phyloP scores from a whole-genome alignment of 345 rosid genomes.

The Salix suchowensis region DNA sequence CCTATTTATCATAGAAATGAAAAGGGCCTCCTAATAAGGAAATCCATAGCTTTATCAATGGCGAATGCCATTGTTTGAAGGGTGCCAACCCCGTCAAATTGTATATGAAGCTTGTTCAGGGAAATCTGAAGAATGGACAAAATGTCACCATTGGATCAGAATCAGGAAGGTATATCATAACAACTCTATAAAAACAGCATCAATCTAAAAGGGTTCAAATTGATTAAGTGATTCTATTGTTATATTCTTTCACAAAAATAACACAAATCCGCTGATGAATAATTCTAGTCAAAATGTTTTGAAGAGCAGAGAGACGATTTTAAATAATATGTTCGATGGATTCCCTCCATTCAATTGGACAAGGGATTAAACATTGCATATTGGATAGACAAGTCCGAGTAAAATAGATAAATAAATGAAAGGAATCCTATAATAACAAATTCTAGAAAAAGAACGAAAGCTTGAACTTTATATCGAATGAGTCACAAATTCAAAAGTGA shows the following conservation, averaged over 20 bases:
- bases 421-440: not conserved
- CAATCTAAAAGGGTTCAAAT: too few relatives aligned
- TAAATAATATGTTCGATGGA: not conserved
- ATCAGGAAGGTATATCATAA: too few relatives aligned
- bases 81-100: constrained; percentile 8
- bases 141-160: too few relatives aligned
- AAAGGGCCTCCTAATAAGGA: not conserved
- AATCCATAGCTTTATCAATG: constrained; percentile 4
- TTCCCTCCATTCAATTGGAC: not conserved
- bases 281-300: too few relatives aligned
- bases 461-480: not conserved
- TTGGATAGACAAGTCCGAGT: not conserved
- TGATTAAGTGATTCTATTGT: too few relatives aligned
- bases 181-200: too few relatives aligned
- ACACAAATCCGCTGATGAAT: too few relatives aligned
- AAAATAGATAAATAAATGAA: not conserved
- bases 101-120: constrained; percentile 3
- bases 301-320: too few relatives aligned
- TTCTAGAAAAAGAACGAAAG: not conserved
- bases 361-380: not conserved
- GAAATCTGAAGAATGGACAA: not conserved
- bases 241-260: too few relatives aligned
- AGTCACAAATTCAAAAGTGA: not conserved
- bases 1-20: not conserved
- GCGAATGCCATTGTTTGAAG: constrained; percentile 17